Evolutionary conservation across 140 eudicot genomes (phyloP), one percentile per base, ranked within the genome.

Genomic region (Flaveria floridana): DNA sequence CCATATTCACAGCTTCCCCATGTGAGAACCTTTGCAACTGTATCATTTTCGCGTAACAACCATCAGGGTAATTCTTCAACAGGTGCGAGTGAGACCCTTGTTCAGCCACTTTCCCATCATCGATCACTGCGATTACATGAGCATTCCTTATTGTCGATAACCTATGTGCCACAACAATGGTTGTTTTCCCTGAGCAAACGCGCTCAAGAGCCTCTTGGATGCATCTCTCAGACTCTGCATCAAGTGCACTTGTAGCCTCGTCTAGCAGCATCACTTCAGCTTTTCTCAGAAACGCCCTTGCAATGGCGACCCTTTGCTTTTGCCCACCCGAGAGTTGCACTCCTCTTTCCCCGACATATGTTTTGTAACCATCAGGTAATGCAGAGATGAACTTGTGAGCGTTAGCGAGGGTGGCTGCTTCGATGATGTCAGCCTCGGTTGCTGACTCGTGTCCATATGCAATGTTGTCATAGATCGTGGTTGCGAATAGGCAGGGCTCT

Each of bases 161-260:
- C 75, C 98, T 65, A 55, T 92, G 98, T 0, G 98, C 98, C 12
- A 92, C 98, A 26, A 92, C 90, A 23, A 92, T 84, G 5, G 98
- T 87, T 41, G 98, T 92, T 76, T 87, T 89, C 20, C 98, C 98
- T 2, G 87, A 80, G 66, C 98, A 89, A 6, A 87, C 83, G 2
- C 89, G 92, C 63, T 89, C 96, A 7, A 92, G 59, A 11, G 98
- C 92, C 42, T 92, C 98, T 56, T 89, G 96, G 16, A 92, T 87
- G 30, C 87, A 89, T 81, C 83, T 86, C 63, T 92, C 98, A 0
- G 98, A 92, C 81, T 92, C 98, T 0, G 92, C 89, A 63, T 92
- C 98, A 9, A 92, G 95, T 12, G 98, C 98, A 21, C 98, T 92
- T 4, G 98, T 92, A 14, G 98, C 98, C 50, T 92, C 98, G 61